phyloP scores from a whole-genome alignment of 352 stramenopile genomes.

The Globisporangium alternatum region DNA sequence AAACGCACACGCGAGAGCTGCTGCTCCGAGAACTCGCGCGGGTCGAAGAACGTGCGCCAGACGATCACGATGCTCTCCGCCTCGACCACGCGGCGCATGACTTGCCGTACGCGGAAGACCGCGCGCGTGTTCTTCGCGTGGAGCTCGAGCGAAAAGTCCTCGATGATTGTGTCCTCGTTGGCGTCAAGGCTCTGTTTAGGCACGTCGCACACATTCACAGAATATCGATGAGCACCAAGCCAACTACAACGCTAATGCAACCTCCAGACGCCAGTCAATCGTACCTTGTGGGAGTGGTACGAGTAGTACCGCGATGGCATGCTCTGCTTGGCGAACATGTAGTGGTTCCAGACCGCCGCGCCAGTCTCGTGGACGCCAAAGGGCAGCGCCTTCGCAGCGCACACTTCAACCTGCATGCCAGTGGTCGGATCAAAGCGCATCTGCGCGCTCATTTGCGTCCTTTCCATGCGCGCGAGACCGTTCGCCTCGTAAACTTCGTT shows the following conservation, averaged over 20 bases:
- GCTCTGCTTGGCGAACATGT: slow-evolving; percentile 22
- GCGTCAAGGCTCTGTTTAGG: background rate
- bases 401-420: slow-evolving; percentile 21
- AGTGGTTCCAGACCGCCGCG: slow-evolving; percentile 38
- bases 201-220: background rate
- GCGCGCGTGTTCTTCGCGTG: slow-evolving; percentile 37
- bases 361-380: slow-evolving; percentile 25
- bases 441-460: slow-evolving; percentile 23
- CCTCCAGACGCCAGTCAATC: background rate
- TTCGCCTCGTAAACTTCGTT: slow-evolving; percentile 21
- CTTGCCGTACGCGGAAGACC: slow-evolving; percentile 52
- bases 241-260: background rate
- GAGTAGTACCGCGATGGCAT: slow-evolving; percentile 31
- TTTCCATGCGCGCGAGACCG: slow-evolving; percentile 22
- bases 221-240: background rate
- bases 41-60: slow-evolving; percentile 56
- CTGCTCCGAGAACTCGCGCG: slow-evolving; percentile 47
- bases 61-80: slow-evolving; percentile 52
- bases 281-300: slow-evolving; percentile 23
- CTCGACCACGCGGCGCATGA: slow-evolving; percentile 55
- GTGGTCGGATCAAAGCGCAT: slow-evolving; percentile 24
- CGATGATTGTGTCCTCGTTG: slow-evolving; percentile 45
- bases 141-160: slow-evolving; percentile 59
- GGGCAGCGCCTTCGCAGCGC: slow-evolving; percentile 28
- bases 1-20: slow-evolving; percentile 42